A percentile compares a stretch with the other conserved stretches of the same genome.
Conservation (phyloP, 1,139 yeast genomes). For the Kluyveromyces sp. region DNA sequence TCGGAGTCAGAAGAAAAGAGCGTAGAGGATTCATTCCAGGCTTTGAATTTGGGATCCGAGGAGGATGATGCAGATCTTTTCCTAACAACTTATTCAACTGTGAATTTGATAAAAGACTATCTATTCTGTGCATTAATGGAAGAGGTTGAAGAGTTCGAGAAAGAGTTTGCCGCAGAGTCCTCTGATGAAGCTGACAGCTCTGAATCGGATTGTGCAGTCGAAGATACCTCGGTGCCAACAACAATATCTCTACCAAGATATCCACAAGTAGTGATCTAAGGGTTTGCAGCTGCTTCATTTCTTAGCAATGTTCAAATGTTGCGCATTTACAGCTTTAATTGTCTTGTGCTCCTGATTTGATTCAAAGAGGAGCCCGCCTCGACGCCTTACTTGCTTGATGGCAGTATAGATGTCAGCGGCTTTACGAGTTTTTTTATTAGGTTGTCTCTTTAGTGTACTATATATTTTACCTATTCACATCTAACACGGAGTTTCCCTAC, state of each 20-base stretch:
- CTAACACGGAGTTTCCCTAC: neutral
- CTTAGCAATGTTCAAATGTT: neutral
- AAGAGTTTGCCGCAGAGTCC: conserved; percentile 11
- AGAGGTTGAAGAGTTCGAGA: conserved; percentile 11
- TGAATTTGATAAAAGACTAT: conserved; percentile 26
- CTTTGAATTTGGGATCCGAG: neutral
- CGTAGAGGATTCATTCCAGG: conserved; percentile 11
- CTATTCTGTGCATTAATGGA: conserved; percentile 25
- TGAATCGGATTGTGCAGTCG: neutral
- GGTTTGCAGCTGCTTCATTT: neutral
- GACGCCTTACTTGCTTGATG: too few species aligned
- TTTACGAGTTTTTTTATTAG: neutral
- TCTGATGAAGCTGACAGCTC: conserved; percentile 11
- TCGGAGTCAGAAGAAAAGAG: conserved; percentile 9
- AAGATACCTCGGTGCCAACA: neutral
- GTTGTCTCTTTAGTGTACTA: neutral
- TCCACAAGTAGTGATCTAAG: conserved; percentile 13
- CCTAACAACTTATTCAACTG: conserved; percentile 14
- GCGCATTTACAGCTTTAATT: too few species aligned
- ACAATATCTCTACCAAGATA: conserved; percentile 11
- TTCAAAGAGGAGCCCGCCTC: neutral
- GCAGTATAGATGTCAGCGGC: neutral
- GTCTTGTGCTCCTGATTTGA: neutral
- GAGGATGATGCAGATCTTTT: conserved; percentile 10
- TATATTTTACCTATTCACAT: neutral